These are phyloP conservation scores for Galerina sulciceps DNA, from an alignment of 768 basidiomycete species.

Conservation along the genomic window DNA sequence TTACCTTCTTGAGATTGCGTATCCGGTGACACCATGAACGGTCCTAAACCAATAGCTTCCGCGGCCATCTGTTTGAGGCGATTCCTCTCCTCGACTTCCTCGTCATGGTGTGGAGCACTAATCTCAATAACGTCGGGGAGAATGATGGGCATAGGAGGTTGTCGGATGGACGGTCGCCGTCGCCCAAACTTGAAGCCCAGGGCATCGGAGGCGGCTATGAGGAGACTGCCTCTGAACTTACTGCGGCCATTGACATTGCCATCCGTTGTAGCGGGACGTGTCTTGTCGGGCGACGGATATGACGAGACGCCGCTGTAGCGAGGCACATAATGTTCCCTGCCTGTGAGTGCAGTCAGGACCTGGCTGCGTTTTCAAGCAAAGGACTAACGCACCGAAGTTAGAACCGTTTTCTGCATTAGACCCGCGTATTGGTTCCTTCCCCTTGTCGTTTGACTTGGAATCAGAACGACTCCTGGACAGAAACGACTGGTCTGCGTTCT, in stretches of 20 bases:
- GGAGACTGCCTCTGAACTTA: constrained; percentile 47
- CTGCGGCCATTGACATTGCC: constrained; percentile 23
- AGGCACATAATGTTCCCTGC: constrained; percentile 25
- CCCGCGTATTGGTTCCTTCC: constrained; percentile 32
- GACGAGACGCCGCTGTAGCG: constrained; percentile 24
- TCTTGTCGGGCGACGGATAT: constrained; percentile 11
- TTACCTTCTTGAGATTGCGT: constrained; percentile 37
- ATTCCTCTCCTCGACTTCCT: constrained; percentile 74
- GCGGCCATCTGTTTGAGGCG: constrained; percentile 79
- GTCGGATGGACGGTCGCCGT: constrained; percentile 41
- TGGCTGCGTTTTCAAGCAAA: not conserved
- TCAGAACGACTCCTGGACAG: constrained; percentile 14
- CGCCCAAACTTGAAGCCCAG: constrained; percentile 53
- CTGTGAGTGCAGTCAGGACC: constrained; percentile 3
- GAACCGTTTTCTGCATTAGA: constrained; percentile 20
- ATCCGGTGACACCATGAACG: constrained; percentile 49
- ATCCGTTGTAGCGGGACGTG: constrained; percentile 22
- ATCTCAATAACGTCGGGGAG: constrained; percentile 80
- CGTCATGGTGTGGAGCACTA: constrained; percentile 53
- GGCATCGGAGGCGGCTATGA: constrained; percentile 59
- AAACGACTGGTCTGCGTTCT: constrained; percentile 19
- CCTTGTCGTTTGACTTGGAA: constrained; percentile 32
- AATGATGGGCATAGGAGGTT: constrained; percentile 44
- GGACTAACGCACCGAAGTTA: constrained; percentile 17
- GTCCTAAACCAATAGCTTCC: constrained; percentile 71